These are phyloP conservation scores for Beauveria bassiana DNA, from an alignment of 2,329 filamentous ascomycete genomes.

Conservation along the genomic window DNA sequence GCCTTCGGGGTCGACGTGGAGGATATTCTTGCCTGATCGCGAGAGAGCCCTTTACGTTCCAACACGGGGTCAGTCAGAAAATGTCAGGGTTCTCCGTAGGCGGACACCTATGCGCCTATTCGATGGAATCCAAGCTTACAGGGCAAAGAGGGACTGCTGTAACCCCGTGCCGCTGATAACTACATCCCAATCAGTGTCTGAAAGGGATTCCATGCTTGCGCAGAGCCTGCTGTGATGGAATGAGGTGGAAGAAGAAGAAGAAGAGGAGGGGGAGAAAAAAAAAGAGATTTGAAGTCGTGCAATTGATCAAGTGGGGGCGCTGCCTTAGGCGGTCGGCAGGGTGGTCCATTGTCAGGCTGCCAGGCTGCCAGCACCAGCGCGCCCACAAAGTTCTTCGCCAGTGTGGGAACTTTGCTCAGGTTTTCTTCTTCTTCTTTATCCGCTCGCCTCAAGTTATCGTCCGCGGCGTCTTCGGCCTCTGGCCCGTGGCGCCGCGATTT, in stretches of 20 bases:
- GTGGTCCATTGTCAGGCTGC: neutral
- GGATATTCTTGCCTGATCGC: constrained; percentile 80
- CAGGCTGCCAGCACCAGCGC: neutral
- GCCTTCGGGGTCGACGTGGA: constrained; percentile 80
- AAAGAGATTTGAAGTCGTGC: neutral
- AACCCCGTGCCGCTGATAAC: constrained; percentile 72
- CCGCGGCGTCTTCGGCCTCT: constrained; percentile 9
- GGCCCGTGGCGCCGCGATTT: constrained; percentile 46
- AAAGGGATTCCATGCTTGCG: constrained; percentile 61
- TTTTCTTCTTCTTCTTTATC: constrained; percentile 28
- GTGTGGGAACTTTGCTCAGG: constrained; percentile 6
- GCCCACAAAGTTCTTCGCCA: constrained; percentile 3
- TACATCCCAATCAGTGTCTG: constrained; percentile 70
- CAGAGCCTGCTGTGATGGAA: constrained; percentile 7
- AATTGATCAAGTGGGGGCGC: constrained; percentile 8
- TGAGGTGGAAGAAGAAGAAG: constrained; percentile 11
- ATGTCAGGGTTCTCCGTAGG: constrained; percentile 13
- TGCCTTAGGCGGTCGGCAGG: neutral
- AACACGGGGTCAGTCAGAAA: constrained; percentile 25
- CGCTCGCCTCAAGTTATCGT: constrained; percentile 27
- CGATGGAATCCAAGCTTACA: constrained; percentile 48
- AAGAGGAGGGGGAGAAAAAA: constrained; percentile 15
- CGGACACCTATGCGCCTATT: constrained; percentile 5
- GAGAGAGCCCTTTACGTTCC: constrained; percentile 68
- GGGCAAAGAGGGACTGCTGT: constrained; percentile 69